These are phyloP conservation scores for Rheum nobile DNA, from an alignment of 148 eudicot species.

Conservation along the genomic window DNA sequence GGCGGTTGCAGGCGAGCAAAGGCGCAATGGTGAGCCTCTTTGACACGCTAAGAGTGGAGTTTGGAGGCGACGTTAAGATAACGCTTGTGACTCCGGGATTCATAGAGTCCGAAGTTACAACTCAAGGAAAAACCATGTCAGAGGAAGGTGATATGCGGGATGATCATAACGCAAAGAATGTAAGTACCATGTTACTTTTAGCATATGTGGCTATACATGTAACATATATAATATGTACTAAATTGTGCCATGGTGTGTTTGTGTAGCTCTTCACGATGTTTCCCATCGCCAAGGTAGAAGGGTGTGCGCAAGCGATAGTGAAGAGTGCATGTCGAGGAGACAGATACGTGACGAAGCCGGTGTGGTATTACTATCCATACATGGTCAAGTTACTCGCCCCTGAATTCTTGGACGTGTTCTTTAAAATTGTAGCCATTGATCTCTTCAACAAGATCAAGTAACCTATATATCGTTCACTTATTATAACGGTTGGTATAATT, in stretches of 20 bases:
- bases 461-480: not conserved
- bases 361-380: constrained; percentile 6
- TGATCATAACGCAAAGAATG: not conserved
- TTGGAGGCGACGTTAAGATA: constrained; percentile 36
- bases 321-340: constrained; percentile 4
- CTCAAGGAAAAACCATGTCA: constrained; percentile 39
- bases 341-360: not conserved
- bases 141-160: not conserved
- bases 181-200: not conserved
- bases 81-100: constrained; percentile 62
- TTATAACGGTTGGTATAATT: not conserved
- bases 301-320: constrained; percentile 7
- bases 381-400: not conserved
- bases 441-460: constrained; percentile 3
- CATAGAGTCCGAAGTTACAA: constrained; percentile 60
- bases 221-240: not conserved
- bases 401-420: not conserved
- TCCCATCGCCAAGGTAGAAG: constrained; percentile 4
- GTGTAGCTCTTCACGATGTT: not conserved
- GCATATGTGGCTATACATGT: not conserved
- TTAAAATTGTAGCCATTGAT: constrained; percentile 4
- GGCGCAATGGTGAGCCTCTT: constrained; percentile 20
- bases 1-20: constrained; percentile 4
- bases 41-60: constrained; percentile 57
- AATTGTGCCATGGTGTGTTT: not conserved